Evolutionary conservation across 1,139 yeast genomes (phyloP), one percentile per base, ranked within the genome.

Genomic region (Lodderomyces beijingensis): DNA sequence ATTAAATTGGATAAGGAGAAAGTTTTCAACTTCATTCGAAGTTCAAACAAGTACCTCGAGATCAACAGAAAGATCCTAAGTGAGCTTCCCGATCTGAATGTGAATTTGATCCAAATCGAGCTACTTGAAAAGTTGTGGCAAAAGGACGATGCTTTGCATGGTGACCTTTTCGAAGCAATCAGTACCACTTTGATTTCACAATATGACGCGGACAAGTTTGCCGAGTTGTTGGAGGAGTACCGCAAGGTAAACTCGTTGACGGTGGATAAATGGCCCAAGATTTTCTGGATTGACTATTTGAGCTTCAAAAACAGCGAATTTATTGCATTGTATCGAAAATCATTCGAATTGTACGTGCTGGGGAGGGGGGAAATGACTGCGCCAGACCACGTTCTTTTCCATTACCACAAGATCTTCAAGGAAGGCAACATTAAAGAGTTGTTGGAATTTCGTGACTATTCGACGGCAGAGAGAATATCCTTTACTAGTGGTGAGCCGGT

Each of bases 261-360:
- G 1, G 59, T 56, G 15, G 43, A 53, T 3, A 42, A 44, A 12
- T 62, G 70, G 70, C 69, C 69, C 8, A 62, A 63, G 35, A 45
- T 56, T 3, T 43, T 61, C 11, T 68, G 73, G 73, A 40, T 57
- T 3, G 65, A 61, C 28, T 68, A 55, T 39, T 35, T 67, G 17
- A 47, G 43, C 9, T 35, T 59, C 3, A 46, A 45, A 14, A 11
- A 25, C 9, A 8, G 14, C 14, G 14, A 24, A 12, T 53, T 61
- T 31, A 46, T 61, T 4, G 49, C 43, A 4, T 30, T 55, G 2
- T 67, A 65, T 35, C 39, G 62, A 16, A 67, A 67, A 34, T 45
- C 59, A 1, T 60, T 47, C 35, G 74, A 68, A 40, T 26, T 42
- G 14, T 15, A 13, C 3, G 10, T 34, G 16, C 12, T 12, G 18